These are phyloP conservation scores for Perkinsus chesapeaki DNA, from an alignment of 169 alveolate species.

Conservation along the genomic window DNA sequence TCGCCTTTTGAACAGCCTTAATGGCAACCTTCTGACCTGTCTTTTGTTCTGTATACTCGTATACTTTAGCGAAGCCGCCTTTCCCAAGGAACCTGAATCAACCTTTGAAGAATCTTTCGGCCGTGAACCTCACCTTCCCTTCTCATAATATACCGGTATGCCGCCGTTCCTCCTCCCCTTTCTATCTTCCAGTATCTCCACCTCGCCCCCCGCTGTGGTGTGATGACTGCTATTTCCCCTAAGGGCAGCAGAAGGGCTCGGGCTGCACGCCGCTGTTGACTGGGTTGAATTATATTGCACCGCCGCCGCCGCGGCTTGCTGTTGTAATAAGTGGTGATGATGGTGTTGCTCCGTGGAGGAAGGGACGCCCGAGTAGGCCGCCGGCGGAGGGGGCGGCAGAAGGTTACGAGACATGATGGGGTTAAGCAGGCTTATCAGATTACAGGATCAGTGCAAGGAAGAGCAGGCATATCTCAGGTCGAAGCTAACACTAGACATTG, in stretches of 20 bases:
- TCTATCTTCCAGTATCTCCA: conserved; percentile 12
- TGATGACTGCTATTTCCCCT: neutral
- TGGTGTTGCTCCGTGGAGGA: neutral
- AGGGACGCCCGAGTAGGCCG: neutral
- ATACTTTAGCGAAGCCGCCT: conserved; percentile 70
- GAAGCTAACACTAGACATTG: too few relatives aligned
- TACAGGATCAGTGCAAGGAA: too few relatives aligned
- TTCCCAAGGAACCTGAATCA: conserved; percentile 45
- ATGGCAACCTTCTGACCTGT: conserved; percentile 54
- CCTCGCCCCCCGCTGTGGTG: neutral
- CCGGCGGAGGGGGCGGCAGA: neutral
- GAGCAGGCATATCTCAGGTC: too few relatives aligned
- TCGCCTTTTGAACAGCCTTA: conserved; percentile 56
- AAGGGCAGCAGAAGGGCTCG: neutral
- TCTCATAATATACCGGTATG: conserved; percentile 7
- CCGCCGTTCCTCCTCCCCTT: conserved; percentile 15
- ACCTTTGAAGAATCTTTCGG: neutral
- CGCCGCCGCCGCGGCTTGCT: neutral
- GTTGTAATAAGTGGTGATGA: neutral
- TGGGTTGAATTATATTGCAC: neutral
- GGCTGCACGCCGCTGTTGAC: neutral
- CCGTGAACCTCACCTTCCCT: conserved; percentile 6
- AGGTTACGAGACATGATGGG: neutral
- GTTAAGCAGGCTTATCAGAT: too few relatives aligned
- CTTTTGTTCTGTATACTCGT: conserved; percentile 45